Percentiles rank a stretch among this genome's conserved stretches.
These are phyloP conservation scores for Penicillium malachiteum DNA, from an alignment of 495 filamentous ascomycete species.

Conservation along the genomic window DNA sequence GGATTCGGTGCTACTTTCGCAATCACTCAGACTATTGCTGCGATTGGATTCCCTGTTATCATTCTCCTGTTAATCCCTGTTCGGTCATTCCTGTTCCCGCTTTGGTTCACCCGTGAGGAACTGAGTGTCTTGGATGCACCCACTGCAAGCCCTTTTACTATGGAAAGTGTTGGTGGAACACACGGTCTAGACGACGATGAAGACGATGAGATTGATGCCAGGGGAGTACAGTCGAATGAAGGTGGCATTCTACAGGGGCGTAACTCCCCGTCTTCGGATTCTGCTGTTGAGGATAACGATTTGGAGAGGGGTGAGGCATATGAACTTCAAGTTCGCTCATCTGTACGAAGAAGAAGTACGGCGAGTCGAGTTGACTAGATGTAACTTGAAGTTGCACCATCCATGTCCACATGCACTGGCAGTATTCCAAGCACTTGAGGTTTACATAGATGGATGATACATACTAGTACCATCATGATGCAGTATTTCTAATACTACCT, in stretches of 20 bases:
- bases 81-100: conserved; percentile 69
- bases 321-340: conserved; percentile 33
- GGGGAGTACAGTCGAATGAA: conserved; percentile 5
- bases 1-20: conserved; percentile 88
- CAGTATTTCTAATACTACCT: too few species aligned
- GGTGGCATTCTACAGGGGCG: conserved; percentile 19
- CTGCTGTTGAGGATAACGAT: conserved; percentile 35
- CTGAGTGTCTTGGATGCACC: conserved; percentile 71
- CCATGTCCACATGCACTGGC: too few species aligned
- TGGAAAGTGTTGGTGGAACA: conserved; percentile 78
- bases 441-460: too few species aligned
- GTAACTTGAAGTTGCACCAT: not conserved
- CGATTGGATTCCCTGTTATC: conserved; percentile 89
- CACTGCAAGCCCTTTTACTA: conserved; percentile 80
- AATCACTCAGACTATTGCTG: conserved; percentile 93
- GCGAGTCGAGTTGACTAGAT: conserved; percentile 21
- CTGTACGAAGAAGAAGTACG: conserved; percentile 30
- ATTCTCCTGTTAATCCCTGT: conserved; percentile 80
- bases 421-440: too few species aligned
- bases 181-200: conserved; percentile 48
- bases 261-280: conserved; percentile 21
- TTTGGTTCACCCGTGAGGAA: conserved; percentile 66
- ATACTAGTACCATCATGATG: too few species aligned
- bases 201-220: conserved; percentile 11
- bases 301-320: conserved; percentile 41